Conservation (phyloP, 2,329 filamentous ascomycete species). For the Botrytis deweyae region DNA sequence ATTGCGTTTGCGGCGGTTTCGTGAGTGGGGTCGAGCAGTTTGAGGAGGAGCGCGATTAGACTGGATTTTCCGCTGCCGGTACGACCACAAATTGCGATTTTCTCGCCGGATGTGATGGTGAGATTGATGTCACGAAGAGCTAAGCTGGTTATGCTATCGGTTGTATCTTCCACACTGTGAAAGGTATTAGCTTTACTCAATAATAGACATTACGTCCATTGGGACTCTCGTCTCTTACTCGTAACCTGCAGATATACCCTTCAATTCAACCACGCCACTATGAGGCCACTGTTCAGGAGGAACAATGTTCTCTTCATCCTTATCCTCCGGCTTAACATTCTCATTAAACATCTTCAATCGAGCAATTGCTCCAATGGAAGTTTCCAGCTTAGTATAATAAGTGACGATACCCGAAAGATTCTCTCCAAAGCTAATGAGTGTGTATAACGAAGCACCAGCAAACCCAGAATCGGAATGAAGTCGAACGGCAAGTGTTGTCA, state of each 20-base stretch:
- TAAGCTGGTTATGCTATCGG: background rate
- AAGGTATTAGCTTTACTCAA: background rate
- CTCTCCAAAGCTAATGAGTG: background rate
- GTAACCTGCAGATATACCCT: background rate
- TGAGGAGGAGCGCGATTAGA: background rate
- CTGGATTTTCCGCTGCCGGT: background rate
- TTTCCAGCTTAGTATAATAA: background rate
- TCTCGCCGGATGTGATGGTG: background rate
- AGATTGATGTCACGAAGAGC: background rate
- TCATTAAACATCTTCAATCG: background rate
- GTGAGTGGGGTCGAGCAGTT: background rate
- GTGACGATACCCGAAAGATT: background rate
- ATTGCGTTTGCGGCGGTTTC: background rate
- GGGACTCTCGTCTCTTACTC: background rate
- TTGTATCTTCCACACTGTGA: background rate
- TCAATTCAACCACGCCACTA: background rate
- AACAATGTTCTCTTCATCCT: background rate
- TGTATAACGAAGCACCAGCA: background rate
- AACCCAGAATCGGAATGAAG: background rate
- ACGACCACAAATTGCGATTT: background rate
- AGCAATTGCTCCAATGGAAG: background rate
- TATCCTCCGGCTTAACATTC: background rate
- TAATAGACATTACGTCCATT: background rate
- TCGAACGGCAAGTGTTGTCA: background rate
- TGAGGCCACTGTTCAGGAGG: background rate